Evolutionary conservation across 768 basidiomycete species (phyloP), one percentile per base, ranked within the genome.

Genomic region (Tylopilus rubrobrunneus): DNA sequence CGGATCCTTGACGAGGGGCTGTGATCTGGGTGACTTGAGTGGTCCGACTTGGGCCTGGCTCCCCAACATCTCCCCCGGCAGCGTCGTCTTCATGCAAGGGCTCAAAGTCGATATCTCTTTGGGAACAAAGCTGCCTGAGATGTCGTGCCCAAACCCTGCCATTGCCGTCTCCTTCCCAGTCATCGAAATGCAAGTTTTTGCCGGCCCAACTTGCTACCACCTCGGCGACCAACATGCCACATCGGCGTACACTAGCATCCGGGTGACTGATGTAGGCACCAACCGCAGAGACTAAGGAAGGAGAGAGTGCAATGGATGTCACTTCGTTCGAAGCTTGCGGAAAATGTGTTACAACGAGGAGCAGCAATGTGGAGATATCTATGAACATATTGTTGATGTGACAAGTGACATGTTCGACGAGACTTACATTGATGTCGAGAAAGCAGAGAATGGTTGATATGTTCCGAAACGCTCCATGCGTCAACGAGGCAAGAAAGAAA

Each of bases 211-310:
- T 72, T 1, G 92, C 89, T 9, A 87, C 78, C 17, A 87, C 74
- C 70, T 99, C 96, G 1, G 90, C 96, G 1, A 83, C 84, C 33
- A 98, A 78, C 93, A 99, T 96, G 4, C 97, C 97, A 60, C 92
- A 89, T 25, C 86, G 79, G 4, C 96, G 85, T 19, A 97, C 79
- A 4, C 84, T 76, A 1, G 75, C 71, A 49, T 96, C 92, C 7
- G 85, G 71, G 68, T 96, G 92, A 1, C 77, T 77, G 43, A 99
- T 83, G 63, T 97, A 98, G 6, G 71, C 69, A 7, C 85, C 81
- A 44, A 97, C 77, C 12, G 82, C 82, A 21, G 74, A 72, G 56
- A 98, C 78, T 63, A 98, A 86, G 1, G 74, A 53, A 5, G 83
- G 73, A 12, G 81, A 83, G 29, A 79, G 68, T 3, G 82, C 77